These are phyloP conservation scores for Actinidia arguta DNA, from an alignment of 179 eudicot species.

Conservation along the genomic window DNA sequence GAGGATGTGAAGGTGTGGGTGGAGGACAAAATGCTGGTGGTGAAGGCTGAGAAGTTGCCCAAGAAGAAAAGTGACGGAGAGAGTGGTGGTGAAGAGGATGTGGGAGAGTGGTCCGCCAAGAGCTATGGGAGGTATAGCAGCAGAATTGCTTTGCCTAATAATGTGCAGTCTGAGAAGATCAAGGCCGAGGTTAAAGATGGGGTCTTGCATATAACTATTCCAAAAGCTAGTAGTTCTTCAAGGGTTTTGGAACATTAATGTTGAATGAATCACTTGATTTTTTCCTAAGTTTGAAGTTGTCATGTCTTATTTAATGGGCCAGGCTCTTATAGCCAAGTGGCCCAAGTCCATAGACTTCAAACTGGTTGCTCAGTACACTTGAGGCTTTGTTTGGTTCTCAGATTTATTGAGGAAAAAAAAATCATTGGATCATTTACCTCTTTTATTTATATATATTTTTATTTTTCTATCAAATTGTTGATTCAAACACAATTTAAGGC, in stretches of 20 bases:
- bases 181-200: conserved; percentile 88
- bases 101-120: conserved; percentile 59
- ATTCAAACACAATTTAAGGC: too few species aligned
- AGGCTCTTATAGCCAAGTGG: too few species aligned
- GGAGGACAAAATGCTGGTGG: conserved; percentile 77
- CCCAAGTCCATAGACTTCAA: too few species aligned
- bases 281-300: too few species aligned
- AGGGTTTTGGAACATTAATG: conserved; percentile 70
- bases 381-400: too few species aligned
- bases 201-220: conserved; percentile 69
- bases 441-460: too few species aligned
- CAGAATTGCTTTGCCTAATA: conserved; percentile 82
- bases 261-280: too few species aligned
- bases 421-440: too few species aligned
- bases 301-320: too few species aligned
- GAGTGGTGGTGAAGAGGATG: conserved; percentile 23
- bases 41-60: conserved; percentile 63
- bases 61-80: conserved; percentile 26
- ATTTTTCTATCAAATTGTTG: too few species aligned
- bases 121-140: conserved; percentile 64
- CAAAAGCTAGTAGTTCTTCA: conserved; percentile 47
- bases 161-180: conserved; percentile 73
- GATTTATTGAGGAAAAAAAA: too few species aligned
- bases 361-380: too few species aligned
- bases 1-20: conserved; percentile 74